These are phyloP conservation scores for Coix lacrymajobi DNA, from an alignment of 176 grass and related monocot genomes.

Conservation along the genomic window DNA sequence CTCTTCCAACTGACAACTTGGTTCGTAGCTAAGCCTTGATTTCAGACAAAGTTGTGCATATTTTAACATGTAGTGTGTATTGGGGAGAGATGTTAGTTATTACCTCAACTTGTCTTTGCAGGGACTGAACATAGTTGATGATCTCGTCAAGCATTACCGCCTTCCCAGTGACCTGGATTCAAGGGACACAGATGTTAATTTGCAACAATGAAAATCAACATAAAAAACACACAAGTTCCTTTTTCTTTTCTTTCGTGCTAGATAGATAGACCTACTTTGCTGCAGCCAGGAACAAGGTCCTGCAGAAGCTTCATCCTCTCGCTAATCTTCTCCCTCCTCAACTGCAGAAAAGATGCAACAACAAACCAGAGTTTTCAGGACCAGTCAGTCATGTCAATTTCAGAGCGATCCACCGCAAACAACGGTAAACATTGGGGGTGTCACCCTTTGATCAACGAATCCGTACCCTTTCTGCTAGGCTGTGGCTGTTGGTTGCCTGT, in stretches of 20 bases:
- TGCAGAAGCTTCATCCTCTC: constrained; percentile 99
- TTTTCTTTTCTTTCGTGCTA: not conserved
- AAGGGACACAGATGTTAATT: constrained; percentile 10
- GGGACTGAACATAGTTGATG: constrained; percentile 98
- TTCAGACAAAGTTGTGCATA: not conserved
- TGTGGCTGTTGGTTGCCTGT: constrained; percentile 92
- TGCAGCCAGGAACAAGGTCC: constrained; percentile 94
- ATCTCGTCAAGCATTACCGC: constrained; percentile 99
- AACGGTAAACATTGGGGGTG: not conserved
- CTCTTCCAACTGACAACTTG: not conserved
- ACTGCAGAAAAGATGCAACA: constrained; percentile 30
- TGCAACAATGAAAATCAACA: not conserved
- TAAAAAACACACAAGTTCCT: not conserved
- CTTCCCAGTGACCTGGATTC: constrained; percentile 83
- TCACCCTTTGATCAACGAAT: not conserved
- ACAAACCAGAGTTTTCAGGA: constrained; percentile 3
- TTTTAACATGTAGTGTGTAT: not conserved
- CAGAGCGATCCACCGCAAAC: not conserved
- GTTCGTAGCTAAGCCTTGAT: not conserved
- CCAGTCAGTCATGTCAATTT: not conserved
- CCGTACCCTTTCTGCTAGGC: constrained; percentile 81
- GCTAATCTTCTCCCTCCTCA: constrained; percentile 98
- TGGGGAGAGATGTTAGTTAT: not conserved
- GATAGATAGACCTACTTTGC: constrained; percentile 52
- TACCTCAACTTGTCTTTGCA: constrained; percentile 99